These are phyloP conservation scores for Psidium friedrichsthalianum DNA, from an alignment of 345 rosid genomes.

Conservation along the genomic window DNA sequence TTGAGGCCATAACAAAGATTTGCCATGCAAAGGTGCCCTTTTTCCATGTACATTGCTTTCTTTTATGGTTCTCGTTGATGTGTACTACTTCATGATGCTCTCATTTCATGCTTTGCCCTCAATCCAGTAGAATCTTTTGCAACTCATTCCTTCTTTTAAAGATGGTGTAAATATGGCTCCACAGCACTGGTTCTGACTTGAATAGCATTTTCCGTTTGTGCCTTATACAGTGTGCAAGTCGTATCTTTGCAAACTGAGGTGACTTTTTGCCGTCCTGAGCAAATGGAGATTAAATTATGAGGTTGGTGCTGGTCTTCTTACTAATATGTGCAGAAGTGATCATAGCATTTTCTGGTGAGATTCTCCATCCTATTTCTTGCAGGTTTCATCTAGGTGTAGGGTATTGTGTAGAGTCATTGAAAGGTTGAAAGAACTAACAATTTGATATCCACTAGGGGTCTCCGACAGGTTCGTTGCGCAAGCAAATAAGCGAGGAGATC, in stretches of 20 bases:
- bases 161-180: not conserved
- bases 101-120: not conserved
- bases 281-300: not conserved
- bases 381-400: not conserved
- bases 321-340: not conserved
- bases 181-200: not conserved
- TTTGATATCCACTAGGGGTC: not conserved
- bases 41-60: not conserved
- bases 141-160: not conserved
- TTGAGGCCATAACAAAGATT: slow-evolving; percentile 53
- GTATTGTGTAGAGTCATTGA: not conserved
- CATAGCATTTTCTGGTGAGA: not conserved
- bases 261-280: not conserved
- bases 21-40: slow-evolving; percentile 43
- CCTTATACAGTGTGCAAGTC: not conserved
- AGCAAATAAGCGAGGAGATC: not conserved
- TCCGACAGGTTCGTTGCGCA: not conserved
- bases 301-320: not conserved
- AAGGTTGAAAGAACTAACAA: not conserved
- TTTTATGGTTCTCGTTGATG: not conserved
- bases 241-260: not conserved
- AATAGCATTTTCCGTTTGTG: not conserved
- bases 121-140: not conserved
- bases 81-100: not conserved
- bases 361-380: not conserved